Evolutionary conservation across 352 stramenopile genomes (phyloP), one percentile per base, ranked within the genome.

Genomic region (Phytopythium kandeliae): DNA sequence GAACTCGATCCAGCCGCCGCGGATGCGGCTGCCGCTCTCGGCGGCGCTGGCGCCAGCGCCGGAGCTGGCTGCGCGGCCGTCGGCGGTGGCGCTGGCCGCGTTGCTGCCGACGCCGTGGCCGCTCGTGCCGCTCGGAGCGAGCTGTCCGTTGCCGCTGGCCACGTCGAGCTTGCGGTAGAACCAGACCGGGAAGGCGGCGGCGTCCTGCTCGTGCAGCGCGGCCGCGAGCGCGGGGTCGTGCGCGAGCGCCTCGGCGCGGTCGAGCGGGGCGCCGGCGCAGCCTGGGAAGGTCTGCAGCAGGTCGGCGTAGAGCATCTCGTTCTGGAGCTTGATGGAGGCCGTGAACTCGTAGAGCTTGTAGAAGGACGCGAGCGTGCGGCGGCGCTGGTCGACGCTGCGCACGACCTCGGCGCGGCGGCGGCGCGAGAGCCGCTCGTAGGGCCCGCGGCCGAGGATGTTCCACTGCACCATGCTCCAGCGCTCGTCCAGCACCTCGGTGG

Each of bases 321-420:
- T 92, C 58, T 92, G 82, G 49, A 90, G 51, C 47, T 85, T 83
- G 69, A 92, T 88, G 22, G 69, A 88, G 43, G 80, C 72, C 57
- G 91, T 75, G 54, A 92, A 92, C 69, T 92, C 82, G 52, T 84
- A 92, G 31, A 86, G 59, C 50, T 91, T 90, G 61, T 81, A 91
- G 31, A 72, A 67, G 13, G 79, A 90, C 43, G 81, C 66, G 49
- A 90, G 81, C 41, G 79, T 78, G 24, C 67, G 74, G 58, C 85
- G 78, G 47, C 82, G 77, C 63, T 89, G 74, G 37, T 80, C 56
- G 41, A 92, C 83, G 15, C 78, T 90, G 36, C 69, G 51, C 38
- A 92, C 76, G 10, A 92, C 78, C 38, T 92, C 82, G 4, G 49
- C 60, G 6, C 79, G 73, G 24, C 79, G 66, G 2, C 79, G 67